Base-by-base conservation (phyloP, 225 moss, liverwort and hornwort species). In the Ulota crispa region DNA sequence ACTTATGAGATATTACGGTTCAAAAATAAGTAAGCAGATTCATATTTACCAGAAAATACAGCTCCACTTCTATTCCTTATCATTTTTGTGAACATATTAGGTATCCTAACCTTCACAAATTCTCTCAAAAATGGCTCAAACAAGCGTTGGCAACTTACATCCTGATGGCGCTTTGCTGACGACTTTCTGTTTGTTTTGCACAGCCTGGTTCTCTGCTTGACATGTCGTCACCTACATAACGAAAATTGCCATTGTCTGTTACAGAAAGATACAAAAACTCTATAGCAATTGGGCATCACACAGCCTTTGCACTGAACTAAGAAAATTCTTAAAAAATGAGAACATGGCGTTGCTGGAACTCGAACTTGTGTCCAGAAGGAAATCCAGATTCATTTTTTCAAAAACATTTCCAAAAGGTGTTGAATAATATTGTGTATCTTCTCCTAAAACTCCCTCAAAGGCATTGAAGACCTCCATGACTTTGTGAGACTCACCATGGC, bases 191-290 rank as follows among this genome's bases (percentile, higher is more conserved):
- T 87, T 87, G 54, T 85, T 85, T 76, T 87, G 87, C 73, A 90
- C 85, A 79, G 87, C 87, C 77, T 90, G 90, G 30, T 90, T 87
- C 83, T 90, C 90, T 57, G 87, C 85, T 87, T 89, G 89, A 61
- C 89, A 89, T 66, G 85, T 89, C 34, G 87, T 85, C 55, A 83
- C 45, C 89, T 87, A 24, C 76, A 82, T 2, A 18, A 4, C 23
- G 20, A 72, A 69, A 28, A 45, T 28, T 27, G 23, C 23, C 74
- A 65, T 12, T 24, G 15, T 27, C 59, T 20, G 41, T 64, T 52
- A 20, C 59, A 72, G 23, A 32, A 37, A 3, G 39, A 24, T 0
- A 52, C 18, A 64, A 52, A 52, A 2, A n/a, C 12, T 31, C 47
- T n/a, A 64, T 16, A 4, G 23, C 3, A 31, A 14, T 24, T 67